These are phyloP conservation scores for Pittosporum tobira DNA, from an alignment of 129 eudicot genomes.

Conservation along the genomic window DNA sequence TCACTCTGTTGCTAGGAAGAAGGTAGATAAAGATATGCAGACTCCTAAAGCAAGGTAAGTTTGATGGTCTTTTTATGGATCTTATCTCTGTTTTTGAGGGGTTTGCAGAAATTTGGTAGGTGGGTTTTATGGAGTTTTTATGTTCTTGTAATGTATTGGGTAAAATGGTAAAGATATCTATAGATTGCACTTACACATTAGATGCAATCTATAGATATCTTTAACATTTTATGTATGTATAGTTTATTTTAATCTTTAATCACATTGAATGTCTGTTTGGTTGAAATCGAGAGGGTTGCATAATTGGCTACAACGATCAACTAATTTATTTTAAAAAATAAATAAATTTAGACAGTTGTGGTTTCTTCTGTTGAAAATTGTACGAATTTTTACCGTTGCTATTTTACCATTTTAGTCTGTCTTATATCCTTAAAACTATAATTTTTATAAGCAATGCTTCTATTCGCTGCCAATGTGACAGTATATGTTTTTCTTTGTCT, in stretches of 20 bases:
- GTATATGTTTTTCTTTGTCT: background rate
- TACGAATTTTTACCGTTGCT: background rate
- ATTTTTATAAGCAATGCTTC: background rate
- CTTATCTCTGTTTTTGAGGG: background rate
- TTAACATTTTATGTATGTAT: conserved; percentile 11
- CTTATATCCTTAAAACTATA: background rate
- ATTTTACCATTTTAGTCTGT: background rate
- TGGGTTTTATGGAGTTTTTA: background rate
- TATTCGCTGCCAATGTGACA: background rate
- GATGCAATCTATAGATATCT: too few species aligned
- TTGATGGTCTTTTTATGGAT: conserved; percentile 1
- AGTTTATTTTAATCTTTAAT: background rate
- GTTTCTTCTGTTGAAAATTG: background rate
- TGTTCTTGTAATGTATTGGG: background rate
- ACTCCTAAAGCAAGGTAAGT: conserved; percentile 41
- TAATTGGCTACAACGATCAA: background rate
- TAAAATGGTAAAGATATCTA: background rate
- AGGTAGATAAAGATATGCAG: conserved; percentile 34
- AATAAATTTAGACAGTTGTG: background rate
- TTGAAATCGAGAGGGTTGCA: conserved; percentile 6
- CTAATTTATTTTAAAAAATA: background rate
- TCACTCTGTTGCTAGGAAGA: background rate
- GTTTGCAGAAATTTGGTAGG: background rate
- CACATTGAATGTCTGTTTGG: background rate
- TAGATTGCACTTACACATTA: background rate